phyloP scores from a whole-genome alignment of 2,329 filamentous ascomycete species.

The Coniochaeta sp. region DNA sequence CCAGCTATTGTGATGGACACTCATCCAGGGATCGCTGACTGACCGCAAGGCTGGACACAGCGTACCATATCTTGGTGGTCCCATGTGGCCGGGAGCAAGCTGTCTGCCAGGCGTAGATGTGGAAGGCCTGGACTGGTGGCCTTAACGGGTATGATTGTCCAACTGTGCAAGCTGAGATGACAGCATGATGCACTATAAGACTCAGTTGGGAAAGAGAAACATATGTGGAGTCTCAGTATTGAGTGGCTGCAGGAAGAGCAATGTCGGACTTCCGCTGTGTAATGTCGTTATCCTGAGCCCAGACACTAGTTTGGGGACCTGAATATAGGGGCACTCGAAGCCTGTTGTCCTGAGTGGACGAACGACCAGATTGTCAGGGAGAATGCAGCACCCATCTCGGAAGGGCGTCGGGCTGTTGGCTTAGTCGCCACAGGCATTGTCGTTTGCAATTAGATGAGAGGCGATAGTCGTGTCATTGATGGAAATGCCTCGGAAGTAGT shows the following conservation, averaged over 20 bases:
- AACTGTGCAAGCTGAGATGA: neutral
- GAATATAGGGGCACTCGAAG: neutral
- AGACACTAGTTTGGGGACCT: neutral
- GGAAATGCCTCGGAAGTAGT: neutral
- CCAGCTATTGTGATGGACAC: neutral
- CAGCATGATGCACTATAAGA: neutral
- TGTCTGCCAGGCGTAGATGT: neutral
- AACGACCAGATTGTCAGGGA: neutral
- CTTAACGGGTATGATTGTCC: neutral
- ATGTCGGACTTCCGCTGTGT: slow-evolving; percentile 4
- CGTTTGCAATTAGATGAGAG: neutral
- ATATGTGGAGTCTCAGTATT: slow-evolving; percentile 8
- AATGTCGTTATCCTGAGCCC: neutral
- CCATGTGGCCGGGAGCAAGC: neutral
- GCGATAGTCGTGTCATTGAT: neutral
- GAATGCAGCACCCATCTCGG: neutral
- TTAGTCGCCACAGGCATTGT: neutral
- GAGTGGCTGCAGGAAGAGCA: slow-evolving; percentile 9
- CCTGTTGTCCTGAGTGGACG: neutral
- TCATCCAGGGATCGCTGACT: neutral
- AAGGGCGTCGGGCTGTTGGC: neutral
- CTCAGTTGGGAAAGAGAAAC: neutral
- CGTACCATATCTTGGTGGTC: neutral
- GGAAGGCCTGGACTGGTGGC: slow-evolving; percentile 2
- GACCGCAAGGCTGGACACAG: neutral